These are phyloP conservation scores for Phytophthora rubi DNA, from an alignment of 352 stramenopile genomes.

Conservation along the genomic window DNA sequence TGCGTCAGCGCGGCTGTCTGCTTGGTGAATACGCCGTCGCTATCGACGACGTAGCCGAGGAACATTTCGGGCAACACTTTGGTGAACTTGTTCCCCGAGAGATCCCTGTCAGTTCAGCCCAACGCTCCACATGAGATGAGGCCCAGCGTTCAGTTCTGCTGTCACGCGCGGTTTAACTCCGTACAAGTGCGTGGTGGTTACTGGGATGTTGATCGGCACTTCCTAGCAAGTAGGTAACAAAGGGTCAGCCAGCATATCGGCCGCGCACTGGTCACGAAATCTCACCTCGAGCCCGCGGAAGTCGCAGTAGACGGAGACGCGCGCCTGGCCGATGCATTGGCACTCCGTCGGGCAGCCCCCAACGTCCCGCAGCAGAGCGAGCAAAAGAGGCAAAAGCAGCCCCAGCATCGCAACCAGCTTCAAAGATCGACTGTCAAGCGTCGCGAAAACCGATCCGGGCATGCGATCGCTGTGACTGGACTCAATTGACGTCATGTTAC, in stretches of 20 bases:
- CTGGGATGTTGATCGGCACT: slow-evolving; percentile 66
- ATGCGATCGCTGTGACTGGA: slow-evolving; percentile 20
- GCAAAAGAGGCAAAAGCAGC: slow-evolving; percentile 9
- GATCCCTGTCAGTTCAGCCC: slow-evolving; percentile 41
- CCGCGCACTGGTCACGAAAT: not conserved
- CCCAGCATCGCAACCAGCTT: slow-evolving; percentile 24
- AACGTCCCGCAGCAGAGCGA: slow-evolving; percentile 14
- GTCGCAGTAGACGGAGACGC: slow-evolving; percentile 81
- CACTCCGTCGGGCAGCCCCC: slow-evolving; percentile 56
- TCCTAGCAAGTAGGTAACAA: slow-evolving; percentile 28
- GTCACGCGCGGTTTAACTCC: slow-evolving; percentile 14
- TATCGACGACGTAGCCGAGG: slow-evolving; percentile 58
- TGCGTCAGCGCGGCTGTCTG: slow-evolving; percentile 54
- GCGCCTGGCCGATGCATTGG: slow-evolving; percentile 67
- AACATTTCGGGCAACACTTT: slow-evolving; percentile 75
- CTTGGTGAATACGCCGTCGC: slow-evolving; percentile 54
- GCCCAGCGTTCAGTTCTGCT: slow-evolving; percentile 10
- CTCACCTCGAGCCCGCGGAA: slow-evolving; percentile 67
- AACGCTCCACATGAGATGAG: slow-evolving; percentile 19
- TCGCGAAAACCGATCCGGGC: slow-evolving; percentile 21
- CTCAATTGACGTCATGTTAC: slow-evolving; percentile 12
- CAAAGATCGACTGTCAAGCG: slow-evolving; percentile 27
- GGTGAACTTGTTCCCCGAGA: slow-evolving; percentile 77
- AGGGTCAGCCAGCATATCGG: slow-evolving; percentile 13
- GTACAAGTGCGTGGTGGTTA: slow-evolving; percentile 77